A percentile compares a stretch with the other conserved stretches of the same genome.
Evolutionary conservation across 2,329 filamentous ascomycete species (phyloP).

Genomic region (Claviceps sorghi): DNA sequence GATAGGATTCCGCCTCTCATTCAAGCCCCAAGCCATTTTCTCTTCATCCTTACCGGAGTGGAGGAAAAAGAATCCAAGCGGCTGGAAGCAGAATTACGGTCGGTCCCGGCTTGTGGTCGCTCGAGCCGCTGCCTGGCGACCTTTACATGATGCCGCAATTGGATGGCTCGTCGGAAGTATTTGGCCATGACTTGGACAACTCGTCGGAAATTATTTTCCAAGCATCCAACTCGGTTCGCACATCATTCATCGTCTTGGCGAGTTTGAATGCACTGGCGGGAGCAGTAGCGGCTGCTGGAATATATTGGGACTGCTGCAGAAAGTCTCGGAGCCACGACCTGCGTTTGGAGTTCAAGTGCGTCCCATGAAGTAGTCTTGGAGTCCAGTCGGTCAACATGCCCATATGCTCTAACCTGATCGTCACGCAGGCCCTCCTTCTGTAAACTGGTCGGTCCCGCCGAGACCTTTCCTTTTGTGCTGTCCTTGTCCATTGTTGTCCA

Average conservation of each 20-base stretch:
- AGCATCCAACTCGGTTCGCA: slow-evolving; percentile 42
- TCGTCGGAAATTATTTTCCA: slow-evolving; percentile 34
- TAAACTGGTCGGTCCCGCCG: slow-evolving; percentile 30
- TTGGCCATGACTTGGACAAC: slow-evolving; percentile 23
- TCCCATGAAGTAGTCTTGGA: too few relatives aligned
- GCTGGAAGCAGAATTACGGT: background rate
- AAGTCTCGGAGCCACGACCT: slow-evolving; percentile 26
- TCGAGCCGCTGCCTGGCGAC: slow-evolving; percentile 6
- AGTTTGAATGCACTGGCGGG: slow-evolving; percentile 46
- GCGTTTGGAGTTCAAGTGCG: slow-evolving; percentile 28
- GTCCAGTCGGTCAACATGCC: too few relatives aligned
- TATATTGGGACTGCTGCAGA: slow-evolving; percentile 41
- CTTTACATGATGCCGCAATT: slow-evolving; percentile 3
- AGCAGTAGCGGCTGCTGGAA: slow-evolving; percentile 39
- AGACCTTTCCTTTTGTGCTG: slow-evolving; percentile 41
- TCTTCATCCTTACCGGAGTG: background rate
- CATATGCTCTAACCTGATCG: background rate
- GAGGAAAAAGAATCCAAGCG: background rate
- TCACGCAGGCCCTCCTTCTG: slow-evolving; percentile 22
- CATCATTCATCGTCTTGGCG: slow-evolving; percentile 46
- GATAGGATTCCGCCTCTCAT: background rate
- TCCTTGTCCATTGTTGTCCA: slow-evolving; percentile 44
- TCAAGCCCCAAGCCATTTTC: too few relatives aligned
- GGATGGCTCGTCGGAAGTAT: slow-evolving; percentile 10
- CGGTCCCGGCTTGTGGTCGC: slow-evolving; percentile 2